Base-by-base conservation (phyloP, 2,329 filamentous ascomycete genomes). In the Fusarium cicatricum region DNA sequence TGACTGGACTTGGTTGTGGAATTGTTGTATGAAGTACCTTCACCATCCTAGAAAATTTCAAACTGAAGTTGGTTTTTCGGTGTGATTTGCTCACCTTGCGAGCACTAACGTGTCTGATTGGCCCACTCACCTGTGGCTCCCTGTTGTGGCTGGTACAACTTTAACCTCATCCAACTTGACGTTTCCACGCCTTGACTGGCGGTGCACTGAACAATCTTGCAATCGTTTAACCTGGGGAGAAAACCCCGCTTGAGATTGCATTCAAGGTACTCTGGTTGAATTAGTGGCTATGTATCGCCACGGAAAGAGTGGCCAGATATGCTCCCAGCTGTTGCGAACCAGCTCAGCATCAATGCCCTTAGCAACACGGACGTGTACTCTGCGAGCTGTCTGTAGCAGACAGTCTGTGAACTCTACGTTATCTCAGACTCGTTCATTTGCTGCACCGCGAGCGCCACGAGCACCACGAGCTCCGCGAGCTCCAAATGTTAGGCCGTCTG, bases 361-460 rank as follows among this genome's bases (percentile, higher is more conserved):
- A 15, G 29, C 23, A 21, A 14, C 37, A 32, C 21, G 36, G 29
- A 34, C 41, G 11, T 36, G 40, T 38, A 23, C 45, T 19, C 34
- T 46, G 17, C 28, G 44, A 15, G n/a, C 12, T 26, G 29, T 38
- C 33, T 43, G 33, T 29, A 50, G 16, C 23, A 52, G 16, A n/a
- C 6, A 10, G 10, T 26, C 12, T 15, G 10, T n/a, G 29, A 56
- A 15, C n/a, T 26, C 11, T 23, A 40, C 32, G 19, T 32, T 16
- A 28, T 36, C 8, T 11, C 66, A 67, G 42, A 42, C 33, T 41
- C 57, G 67, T 11, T 49, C 45, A 29, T 69, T 67, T 45, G 61
- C 61, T 37, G 38, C 54, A 6, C 52, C 55, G 2, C 61, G 53
- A 26, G 58, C 59, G 10, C 60, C 64, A 16, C n/a, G n/a, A n/a